Base-by-base conservation (phyloP, 352 stramenopile genomes). In the Globisporangium parvum region DNA sequence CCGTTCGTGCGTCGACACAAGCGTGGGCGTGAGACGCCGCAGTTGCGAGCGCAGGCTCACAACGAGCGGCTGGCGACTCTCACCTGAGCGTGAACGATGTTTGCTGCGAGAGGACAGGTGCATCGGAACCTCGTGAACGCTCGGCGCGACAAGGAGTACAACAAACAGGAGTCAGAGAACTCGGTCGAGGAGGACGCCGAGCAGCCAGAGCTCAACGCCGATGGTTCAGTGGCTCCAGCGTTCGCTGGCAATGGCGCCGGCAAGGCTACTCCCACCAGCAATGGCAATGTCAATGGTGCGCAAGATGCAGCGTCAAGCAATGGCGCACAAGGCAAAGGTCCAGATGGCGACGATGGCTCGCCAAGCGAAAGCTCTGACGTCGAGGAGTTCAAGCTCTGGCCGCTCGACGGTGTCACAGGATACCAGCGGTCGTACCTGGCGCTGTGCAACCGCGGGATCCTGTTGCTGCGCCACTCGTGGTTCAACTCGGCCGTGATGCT, bases 401-500 rank as follows among this genome's bases (percentile, higher is more conserved):
- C 70, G 1, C 61, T 87, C 8, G 57, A 63, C 1, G 70, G 61
- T 0, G 59, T 87, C 31, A 61, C 47, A 1, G 80, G 80, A 5
- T 33, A 44, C 15, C 52, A 52, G 15, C 64, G 61, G 14, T 10
- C 53, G 12, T 86, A 79, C 39, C 54, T 88, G 12, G 59, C 53
- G 1, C 20, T 75, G 1, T 55, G 65, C 12, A 90, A 90, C 55
- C 4, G 62, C 10, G 59, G 59, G 17, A 81, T 84, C 28, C 42
- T 31, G 3, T 72, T 69, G n/a, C 68, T 90, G 8, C 67, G 69
- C 56, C 72, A 75, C 24, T 66, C 64, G 42, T 86, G 65, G 57
- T 88, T 90, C 50, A 86, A 85, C 42, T 87, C 80, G 20, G 11
- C 69, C 5, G 80, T 90, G 24, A 85, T 90, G 72, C 53, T 90